Evolutionary conservation across 164 flowering plant species (phyloP).

Genomic region (Stephania japonica): DNA sequence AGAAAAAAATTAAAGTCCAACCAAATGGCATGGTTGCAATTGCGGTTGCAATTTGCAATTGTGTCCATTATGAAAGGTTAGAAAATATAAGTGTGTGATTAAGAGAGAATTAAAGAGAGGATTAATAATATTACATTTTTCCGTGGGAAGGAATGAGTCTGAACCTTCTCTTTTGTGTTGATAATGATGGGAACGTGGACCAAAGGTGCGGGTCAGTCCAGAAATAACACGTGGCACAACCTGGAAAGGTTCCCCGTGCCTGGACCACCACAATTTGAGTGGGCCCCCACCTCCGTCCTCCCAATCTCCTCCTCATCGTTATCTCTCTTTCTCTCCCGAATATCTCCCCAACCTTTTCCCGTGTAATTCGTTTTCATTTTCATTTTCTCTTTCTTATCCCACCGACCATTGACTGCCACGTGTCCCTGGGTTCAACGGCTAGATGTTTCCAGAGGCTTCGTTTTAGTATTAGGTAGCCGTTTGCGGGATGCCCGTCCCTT

Average conservation of each 20-base stretch:
- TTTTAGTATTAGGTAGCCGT: not conserved
- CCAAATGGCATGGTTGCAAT: not conserved
- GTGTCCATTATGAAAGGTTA: not conserved
- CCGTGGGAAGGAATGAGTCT: not conserved
- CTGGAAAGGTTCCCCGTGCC: not conserved
- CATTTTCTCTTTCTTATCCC: not conserved
- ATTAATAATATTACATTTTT: not conserved
- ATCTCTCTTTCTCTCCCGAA: not conserved
- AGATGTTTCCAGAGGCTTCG: not conserved
- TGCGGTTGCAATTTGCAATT: not conserved
- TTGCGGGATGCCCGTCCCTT: not conserved
- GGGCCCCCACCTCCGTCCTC: not conserved
- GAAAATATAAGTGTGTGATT: too few relatives aligned
- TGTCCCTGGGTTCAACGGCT: not conserved
- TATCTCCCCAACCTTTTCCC: not conserved
- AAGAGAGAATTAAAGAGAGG: too few relatives aligned
- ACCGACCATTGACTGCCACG: not conserved
- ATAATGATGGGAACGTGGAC: not conserved
- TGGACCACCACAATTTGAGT: not conserved
- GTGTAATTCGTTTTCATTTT: too few relatives aligned
- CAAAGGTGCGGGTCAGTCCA: not conserved
- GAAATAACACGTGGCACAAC: conserved; percentile 2
- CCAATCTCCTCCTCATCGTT: not conserved
- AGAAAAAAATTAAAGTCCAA: too few relatives aligned
- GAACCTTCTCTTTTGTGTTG: not conserved